Conservation (phyloP, 2,329 filamentous ascomycete genomes). For the Elsinoe perseae region DNA sequence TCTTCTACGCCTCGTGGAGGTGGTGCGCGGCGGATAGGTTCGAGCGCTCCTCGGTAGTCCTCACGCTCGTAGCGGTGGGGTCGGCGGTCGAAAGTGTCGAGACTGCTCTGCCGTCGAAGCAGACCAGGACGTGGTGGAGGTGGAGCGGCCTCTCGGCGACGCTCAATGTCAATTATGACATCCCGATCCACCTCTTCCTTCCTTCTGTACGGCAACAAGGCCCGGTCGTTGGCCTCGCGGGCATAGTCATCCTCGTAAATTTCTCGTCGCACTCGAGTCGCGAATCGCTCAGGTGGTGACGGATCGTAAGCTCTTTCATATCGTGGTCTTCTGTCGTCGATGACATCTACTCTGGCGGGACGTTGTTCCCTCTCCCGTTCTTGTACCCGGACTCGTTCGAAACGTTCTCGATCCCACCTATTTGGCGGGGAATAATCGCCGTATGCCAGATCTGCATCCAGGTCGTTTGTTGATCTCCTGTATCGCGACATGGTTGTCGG, state of each 20-base stretch:
- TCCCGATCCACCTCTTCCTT: constrained; percentile 50
- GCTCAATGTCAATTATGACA: constrained; percentile 31
- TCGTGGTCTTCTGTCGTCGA: constrained; percentile 30
- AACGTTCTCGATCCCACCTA: constrained; percentile 45
- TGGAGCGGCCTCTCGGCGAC: constrained; percentile 37
- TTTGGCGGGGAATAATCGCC: constrained; percentile 32
- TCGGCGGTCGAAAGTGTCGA: constrained; percentile 81
- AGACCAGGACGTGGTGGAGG: constrained; percentile 56
- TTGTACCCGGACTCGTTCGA: constrained; percentile 37
- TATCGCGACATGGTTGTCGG: constrained; percentile 11
- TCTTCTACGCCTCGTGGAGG: constrained; percentile 60
- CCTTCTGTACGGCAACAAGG: constrained; percentile 51
- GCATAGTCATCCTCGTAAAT: constrained; percentile 42
- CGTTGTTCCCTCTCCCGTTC: constrained; percentile 33
- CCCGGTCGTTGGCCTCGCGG: constrained; percentile 42
- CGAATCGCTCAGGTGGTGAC: constrained; percentile 30
- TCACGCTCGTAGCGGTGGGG: constrained; percentile 53
- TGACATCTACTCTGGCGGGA: constrained; percentile 38
- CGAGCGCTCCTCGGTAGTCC: constrained; percentile 55
- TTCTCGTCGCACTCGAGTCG: constrained; percentile 27
- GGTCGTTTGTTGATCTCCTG: constrained; percentile 13
- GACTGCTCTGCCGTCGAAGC: constrained; percentile 73
- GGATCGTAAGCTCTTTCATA: constrained; percentile 47
- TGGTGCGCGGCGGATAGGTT: constrained; percentile 53
- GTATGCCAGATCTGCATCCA: constrained; percentile 34